A percentile compares a stretch with the other conserved stretches of the same genome.
Conservation (phyloP, 352 stramenopile species). For the Globisporangium solare region DNA sequence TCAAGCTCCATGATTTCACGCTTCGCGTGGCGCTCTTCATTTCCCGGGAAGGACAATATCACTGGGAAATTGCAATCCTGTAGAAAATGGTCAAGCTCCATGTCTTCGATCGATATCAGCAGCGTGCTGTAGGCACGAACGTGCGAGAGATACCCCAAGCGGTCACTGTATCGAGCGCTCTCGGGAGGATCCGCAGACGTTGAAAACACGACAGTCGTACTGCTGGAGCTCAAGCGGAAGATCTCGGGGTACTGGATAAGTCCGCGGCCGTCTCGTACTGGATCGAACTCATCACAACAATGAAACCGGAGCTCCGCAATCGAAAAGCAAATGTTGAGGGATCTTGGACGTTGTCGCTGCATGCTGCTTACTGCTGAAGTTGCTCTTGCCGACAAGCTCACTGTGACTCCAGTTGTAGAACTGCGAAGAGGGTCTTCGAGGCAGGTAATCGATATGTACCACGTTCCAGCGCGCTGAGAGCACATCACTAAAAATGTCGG, state of each 20-base stretch:
- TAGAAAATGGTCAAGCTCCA: constrained; percentile 72
- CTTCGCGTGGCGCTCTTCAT: constrained; percentile 10
- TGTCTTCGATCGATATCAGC: constrained; percentile 35
- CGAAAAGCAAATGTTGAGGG: constrained; percentile 32
- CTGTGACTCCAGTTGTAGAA: constrained; percentile 11
- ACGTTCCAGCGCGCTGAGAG: constrained; percentile 62
- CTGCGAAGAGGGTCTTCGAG: constrained; percentile 42
- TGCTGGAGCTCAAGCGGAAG: constrained; percentile 31
- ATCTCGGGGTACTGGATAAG: constrained; percentile 59
- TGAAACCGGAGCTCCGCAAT: constrained; percentile 46
- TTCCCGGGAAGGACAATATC: constrained; percentile 46
- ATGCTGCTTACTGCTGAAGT: constrained; percentile 6
- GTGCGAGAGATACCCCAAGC: constrained; percentile 64
- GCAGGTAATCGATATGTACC: constrained; percentile 59
- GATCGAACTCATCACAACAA: constrained; percentile 61
- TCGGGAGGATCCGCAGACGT: constrained; percentile 51
- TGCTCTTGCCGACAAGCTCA: constrained; percentile 12
- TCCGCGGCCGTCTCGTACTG: constrained; percentile 22
- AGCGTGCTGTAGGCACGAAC: constrained; percentile 59
- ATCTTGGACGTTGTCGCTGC: constrained; percentile 14
- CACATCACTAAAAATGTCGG: constrained; percentile 69
- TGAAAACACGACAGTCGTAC: constrained; percentile 40
- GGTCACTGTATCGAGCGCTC: constrained; percentile 30
- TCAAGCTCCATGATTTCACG: constrained; percentile 32
- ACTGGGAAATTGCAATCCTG: constrained; percentile 70